These are phyloP conservation scores for Beauveria caledonica DNA, from an alignment of 2,329 filamentous ascomycete genomes.

Conservation along the genomic window DNA sequence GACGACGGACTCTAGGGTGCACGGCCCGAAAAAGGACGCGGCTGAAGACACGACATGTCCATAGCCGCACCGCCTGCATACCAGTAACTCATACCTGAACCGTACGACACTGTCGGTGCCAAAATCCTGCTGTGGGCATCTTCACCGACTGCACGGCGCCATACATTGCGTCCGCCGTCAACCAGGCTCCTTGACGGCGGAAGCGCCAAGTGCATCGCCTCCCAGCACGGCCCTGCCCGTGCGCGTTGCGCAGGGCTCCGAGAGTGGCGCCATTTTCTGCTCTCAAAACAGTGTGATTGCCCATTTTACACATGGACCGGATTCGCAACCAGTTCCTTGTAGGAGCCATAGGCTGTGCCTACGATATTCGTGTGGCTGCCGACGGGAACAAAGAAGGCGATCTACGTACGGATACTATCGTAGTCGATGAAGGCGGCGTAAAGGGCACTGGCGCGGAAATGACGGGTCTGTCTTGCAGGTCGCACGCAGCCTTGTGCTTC, in stretches of 20 bases:
- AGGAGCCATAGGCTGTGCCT: conserved; percentile 11
- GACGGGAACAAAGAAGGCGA: conserved; percentile 9
- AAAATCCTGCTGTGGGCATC: neutral
- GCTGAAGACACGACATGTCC: conserved; percentile 9
- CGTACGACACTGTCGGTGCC: neutral
- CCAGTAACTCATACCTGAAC: conserved; percentile 4
- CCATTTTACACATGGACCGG: conserved; percentile 29
- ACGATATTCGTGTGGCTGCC: conserved; percentile 6
- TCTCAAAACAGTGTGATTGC: conserved; percentile 36
- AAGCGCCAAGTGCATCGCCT: conserved; percentile 14
- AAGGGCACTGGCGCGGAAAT: conserved; percentile 6
- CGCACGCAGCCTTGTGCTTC: conserved; percentile 6
- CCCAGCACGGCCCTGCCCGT: conserved; percentile 13
- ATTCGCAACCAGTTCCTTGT: conserved; percentile 14
- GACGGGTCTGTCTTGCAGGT: neutral
- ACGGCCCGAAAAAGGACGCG: neutral
- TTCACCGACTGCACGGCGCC: conserved; percentile 2
- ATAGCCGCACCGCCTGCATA: conserved; percentile 9
- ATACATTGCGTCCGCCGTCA: conserved; percentile 7
- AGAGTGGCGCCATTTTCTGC: conserved; percentile 42
- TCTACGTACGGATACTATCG: too few relatives aligned
- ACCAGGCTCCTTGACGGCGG: neutral
- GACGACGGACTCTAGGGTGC: neutral
- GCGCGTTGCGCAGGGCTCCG: conserved; percentile 26
- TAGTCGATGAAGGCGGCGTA: conserved; percentile 7